A percentile compares a stretch with the other conserved stretches of the same genome.
These are phyloP conservation scores for Puccinia novopanici DNA, from an alignment of 1,284 basidiomycete species.

Conservation along the genomic window DNA sequence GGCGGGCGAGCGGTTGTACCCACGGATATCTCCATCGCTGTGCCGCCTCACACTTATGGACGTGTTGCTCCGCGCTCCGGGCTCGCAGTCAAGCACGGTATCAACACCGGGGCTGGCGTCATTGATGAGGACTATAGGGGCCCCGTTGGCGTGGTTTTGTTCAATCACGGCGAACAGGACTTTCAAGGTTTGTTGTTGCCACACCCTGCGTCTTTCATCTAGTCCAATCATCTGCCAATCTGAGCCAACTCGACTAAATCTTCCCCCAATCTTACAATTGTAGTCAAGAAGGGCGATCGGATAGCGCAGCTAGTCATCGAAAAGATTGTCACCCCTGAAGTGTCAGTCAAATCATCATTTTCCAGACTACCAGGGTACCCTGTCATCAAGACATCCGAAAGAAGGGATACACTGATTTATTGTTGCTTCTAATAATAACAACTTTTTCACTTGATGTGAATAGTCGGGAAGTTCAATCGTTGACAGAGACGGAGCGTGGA, in stretches of 20 bases:
- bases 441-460: neutral
- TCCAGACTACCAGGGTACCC: neutral
- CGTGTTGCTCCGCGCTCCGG: constrained; percentile 92
- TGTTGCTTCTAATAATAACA: neutral
- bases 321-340: constrained; percentile 79
- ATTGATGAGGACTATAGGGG: constrained; percentile 96
- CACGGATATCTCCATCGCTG: constrained; percentile 86
- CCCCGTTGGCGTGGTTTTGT: constrained; percentile 85
- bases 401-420: neutral
- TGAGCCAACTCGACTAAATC: neutral
- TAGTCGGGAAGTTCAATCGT: constrained; percentile 44
- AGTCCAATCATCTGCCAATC: neutral
- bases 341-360: constrained; percentile 62
- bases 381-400: neutral
- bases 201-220: neutral
- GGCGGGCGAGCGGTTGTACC: constrained; percentile 72
- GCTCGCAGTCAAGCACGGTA: constrained; percentile 90
- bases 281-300: constrained; percentile 86
- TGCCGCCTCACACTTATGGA: constrained; percentile 89
- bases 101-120: constrained; percentile 94
- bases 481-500: constrained; percentile 48
- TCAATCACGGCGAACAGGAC: constrained; percentile 85
- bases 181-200: constrained; percentile 71
- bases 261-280: neutral
- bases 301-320: constrained; percentile 93